Conservation (phyloP, 2,329 filamentous ascomycete genomes). For the Pestalotiopsis sp. region DNA sequence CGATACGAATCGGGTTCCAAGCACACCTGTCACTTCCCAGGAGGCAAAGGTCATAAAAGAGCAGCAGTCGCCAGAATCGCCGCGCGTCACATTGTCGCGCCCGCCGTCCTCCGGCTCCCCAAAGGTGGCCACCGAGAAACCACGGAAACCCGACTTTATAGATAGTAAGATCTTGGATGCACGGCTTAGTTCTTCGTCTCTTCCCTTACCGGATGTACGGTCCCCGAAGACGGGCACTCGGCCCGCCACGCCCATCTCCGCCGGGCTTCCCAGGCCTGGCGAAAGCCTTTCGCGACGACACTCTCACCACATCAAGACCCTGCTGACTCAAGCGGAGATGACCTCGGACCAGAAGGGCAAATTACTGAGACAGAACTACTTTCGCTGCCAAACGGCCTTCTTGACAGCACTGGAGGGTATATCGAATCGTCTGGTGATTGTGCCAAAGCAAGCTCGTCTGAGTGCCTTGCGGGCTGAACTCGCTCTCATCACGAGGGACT, state of each 20-base stretch:
- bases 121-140: conserved; percentile 21
- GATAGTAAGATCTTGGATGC: conserved; percentile 59
- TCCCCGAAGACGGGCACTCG: conserved; percentile 55
- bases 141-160: conserved; percentile 48
- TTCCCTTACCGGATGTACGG: conserved; percentile 64
- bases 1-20: conserved; percentile 48
- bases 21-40: conserved; percentile 41
- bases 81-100: conserved; percentile 8
- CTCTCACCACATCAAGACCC: conserved; percentile 61
- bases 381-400: conserved; percentile 79
- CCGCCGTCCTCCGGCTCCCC: conserved; percentile 7
- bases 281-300: conserved; percentile 60
- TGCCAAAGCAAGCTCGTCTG: conserved; percentile 79
- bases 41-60: conserved; percentile 20
- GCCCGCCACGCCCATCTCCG: conserved; percentile 60
- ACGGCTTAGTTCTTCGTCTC: conserved; percentile 68
- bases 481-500: conserved; percentile 77
- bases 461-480: conserved; percentile 82
- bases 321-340: conserved; percentile 63
- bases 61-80: conserved; percentile 7
- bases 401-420: conserved; percentile 80
- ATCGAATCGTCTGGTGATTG: conserved; percentile 79
- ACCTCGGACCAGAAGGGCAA: conserved; percentile 69
- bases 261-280: conserved; percentile 49
- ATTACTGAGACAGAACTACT: conserved; percentile 78